phyloP scores from a whole-genome alignment of 352 stramenopile genomes.

The Halophytophthora polymorphica region DNA sequence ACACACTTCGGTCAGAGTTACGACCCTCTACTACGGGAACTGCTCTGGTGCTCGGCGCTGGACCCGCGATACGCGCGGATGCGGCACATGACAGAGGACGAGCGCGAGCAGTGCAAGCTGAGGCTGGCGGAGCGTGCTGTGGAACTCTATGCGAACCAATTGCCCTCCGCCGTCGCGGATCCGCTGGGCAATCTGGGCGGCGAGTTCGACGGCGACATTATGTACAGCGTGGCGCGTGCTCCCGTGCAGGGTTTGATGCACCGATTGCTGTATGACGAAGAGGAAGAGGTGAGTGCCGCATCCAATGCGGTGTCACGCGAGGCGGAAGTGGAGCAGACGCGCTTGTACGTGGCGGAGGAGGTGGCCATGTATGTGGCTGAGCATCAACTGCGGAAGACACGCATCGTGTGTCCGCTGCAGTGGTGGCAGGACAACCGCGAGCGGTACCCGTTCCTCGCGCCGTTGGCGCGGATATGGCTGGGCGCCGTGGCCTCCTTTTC shows the following conservation, averaged over 20 bases:
- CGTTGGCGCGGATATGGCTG: conserved; percentile 39
- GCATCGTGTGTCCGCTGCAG: conserved; percentile 38
- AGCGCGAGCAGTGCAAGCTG: conserved; percentile 25
- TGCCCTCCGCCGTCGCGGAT: conserved; percentile 17
- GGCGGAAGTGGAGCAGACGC: conserved; percentile 35
- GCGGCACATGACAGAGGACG: conserved; percentile 37
- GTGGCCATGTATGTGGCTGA: conserved; percentile 38
- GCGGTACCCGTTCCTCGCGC: conserved; percentile 37
- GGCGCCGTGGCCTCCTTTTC: conserved; percentile 17
- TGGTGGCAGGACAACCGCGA: conserved; percentile 44
- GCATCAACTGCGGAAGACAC: conserved; percentile 40
- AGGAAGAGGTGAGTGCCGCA: conserved; percentile 28
- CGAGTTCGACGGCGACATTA: conserved; percentile 34
- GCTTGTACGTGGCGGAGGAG: conserved; percentile 33
- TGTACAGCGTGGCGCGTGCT: conserved; percentile 21
- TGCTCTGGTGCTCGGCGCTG: conserved; percentile 40
- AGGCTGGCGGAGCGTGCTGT: conserved; percentile 13
- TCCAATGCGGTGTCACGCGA: conserved; percentile 31
- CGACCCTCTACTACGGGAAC: conserved; percentile 10
- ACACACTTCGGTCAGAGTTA: conserved; percentile 14
- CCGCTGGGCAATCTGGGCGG: conserved; percentile 9
- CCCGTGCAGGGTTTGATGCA: conserved; percentile 41
- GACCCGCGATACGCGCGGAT: conserved; percentile 46
- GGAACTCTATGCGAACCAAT: conserved; percentile 25
- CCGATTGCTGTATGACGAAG: conserved; percentile 47